These are phyloP conservation scores for Aspergillus leporis DNA, from an alignment of 495 filamentous ascomycete genomes.

Conservation along the genomic window DNA sequence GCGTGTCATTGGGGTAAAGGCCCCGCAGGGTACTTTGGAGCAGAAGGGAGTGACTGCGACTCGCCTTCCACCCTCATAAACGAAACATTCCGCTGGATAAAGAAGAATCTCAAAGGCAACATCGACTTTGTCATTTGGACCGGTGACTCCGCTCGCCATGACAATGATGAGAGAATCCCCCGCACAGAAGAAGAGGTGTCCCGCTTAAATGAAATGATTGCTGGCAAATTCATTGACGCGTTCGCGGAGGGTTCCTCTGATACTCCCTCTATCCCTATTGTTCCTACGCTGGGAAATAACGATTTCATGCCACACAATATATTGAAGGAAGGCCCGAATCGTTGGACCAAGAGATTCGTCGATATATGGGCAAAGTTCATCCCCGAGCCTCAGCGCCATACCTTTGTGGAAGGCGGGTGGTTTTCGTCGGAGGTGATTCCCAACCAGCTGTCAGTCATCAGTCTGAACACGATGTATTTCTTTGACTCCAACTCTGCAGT, in stretches of 20 bases:
- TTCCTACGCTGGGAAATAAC: constrained; percentile 95
- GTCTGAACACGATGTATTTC: constrained; percentile 96
- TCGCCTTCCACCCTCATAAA: constrained; percentile 76
- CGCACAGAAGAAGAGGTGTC: constrained; percentile 73
- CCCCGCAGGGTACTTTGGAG: constrained; percentile 75
- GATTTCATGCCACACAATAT: constrained; percentile 98
- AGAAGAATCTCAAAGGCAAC: constrained; percentile 74
- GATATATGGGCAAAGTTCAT: constrained; percentile 84
- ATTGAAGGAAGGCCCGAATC: constrained; percentile 78
- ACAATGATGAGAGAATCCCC: constrained; percentile 84
- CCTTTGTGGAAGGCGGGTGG: constrained; percentile 91
- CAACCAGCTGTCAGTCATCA: constrained; percentile 82
- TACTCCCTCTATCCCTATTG: constrained; percentile 71
- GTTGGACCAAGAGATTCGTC: constrained; percentile 71
- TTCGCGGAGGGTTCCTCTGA: constrained; percentile 58
- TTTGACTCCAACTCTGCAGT: constrained; percentile 89
- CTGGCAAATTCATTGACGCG: constrained; percentile 71
- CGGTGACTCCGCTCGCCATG: constrained; percentile 92
- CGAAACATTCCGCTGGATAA: constrained; percentile 90
- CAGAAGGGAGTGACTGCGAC: constrained; percentile 87
- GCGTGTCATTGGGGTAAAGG: constrained; percentile 83
- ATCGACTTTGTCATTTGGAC: constrained; percentile 99
- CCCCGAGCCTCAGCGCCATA: constrained; percentile 88
- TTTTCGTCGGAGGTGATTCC: constrained; percentile 93
- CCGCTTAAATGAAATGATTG: constrained; percentile 70